Evolutionary conservation across 2,329 filamentous ascomycete species (phyloP).

Genomic region (Fusarium acutatum): DNA sequence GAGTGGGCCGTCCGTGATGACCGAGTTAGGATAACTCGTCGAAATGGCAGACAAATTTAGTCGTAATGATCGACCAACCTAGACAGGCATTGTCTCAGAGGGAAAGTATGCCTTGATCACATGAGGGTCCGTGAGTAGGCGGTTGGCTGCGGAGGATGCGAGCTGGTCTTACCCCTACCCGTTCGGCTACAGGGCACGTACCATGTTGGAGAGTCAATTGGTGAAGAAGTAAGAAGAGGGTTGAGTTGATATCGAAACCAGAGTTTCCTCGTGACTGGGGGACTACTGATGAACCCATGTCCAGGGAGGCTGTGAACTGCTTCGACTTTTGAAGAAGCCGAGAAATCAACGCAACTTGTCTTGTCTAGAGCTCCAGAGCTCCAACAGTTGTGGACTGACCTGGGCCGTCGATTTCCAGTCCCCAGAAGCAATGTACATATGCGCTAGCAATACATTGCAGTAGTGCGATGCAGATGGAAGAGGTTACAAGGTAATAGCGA

Average conservation of each 20-base stretch:
- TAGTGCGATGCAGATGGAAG: conserved; percentile 36
- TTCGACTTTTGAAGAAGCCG: background rate
- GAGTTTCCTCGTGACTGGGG: background rate
- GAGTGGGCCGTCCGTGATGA: conserved; percentile 14
- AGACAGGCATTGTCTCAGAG: conserved; percentile 38
- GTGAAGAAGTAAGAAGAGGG: conserved; percentile 31
- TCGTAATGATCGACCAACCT: conserved; percentile 39
- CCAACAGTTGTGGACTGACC: conserved; percentile 15
- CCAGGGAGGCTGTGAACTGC: background rate
- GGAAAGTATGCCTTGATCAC: conserved; percentile 33
- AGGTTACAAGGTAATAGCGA: conserved; percentile 18
- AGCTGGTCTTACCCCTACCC: conserved; percentile 28
- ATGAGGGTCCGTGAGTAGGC: conserved; percentile 32
- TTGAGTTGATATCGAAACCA: background rate
- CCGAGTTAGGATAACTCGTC: conserved; percentile 9
- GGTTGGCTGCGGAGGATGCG: conserved; percentile 36
- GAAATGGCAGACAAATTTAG: conserved; percentile 21
- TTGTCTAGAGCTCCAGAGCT: background rate
- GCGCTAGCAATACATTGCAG: conserved; percentile 38
- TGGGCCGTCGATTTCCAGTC: conserved; percentile 29
- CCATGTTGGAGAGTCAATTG: conserved; percentile 7
- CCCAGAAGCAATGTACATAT: conserved; percentile 18
- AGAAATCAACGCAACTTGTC: background rate
- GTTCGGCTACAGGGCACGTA: conserved; percentile 27
- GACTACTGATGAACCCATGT: background rate